Percentiles rank a stretch among this genome's conserved stretches.
Conservation (phyloP, 73 alveolate genomes). For the Paramecium octaurelia region DNA sequence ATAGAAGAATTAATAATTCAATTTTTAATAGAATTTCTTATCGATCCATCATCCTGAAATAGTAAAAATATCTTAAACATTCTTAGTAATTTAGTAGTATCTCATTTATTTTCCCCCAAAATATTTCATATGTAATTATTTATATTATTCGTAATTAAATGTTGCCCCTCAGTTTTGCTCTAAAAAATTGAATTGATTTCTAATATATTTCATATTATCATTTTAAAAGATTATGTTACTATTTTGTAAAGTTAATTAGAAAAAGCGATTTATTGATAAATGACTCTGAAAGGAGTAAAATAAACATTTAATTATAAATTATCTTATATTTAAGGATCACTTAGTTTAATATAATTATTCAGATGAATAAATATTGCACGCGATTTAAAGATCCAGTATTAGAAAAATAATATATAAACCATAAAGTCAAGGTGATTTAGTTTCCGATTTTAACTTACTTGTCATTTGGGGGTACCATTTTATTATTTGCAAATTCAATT, state of each 20-base stretch:
- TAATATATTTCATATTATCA: not conserved
- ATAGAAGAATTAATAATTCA: not conserved
- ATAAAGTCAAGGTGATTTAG: not conserved
- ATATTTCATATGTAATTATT: too few relatives aligned
- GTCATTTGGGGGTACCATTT: not conserved
- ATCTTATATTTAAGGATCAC: not conserved
- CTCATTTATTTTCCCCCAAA: too few relatives aligned
- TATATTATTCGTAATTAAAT: too few relatives aligned
- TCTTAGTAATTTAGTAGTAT: too few relatives aligned
- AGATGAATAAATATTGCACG: not conserved
- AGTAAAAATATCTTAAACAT: too few relatives aligned
- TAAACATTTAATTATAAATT: not conserved
- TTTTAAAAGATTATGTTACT: not conserved
- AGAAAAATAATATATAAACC: not conserved
- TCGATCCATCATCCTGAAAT: too few relatives aligned
- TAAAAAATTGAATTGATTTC: not conserved
- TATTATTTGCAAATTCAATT: not conserved
- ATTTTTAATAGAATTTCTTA: too few relatives aligned
- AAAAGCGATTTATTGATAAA: not conserved
- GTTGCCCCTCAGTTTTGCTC: not conserved
- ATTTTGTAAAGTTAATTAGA: not conserved
- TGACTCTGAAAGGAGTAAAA: not conserved
- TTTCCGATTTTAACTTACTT: not conserved
- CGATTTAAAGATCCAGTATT: not conserved
- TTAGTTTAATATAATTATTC: not conserved